Evolutionary conservation across 805 yeast genomes (phyloP).

Genomic region (Kluyveromyces aestuarii): DNA sequence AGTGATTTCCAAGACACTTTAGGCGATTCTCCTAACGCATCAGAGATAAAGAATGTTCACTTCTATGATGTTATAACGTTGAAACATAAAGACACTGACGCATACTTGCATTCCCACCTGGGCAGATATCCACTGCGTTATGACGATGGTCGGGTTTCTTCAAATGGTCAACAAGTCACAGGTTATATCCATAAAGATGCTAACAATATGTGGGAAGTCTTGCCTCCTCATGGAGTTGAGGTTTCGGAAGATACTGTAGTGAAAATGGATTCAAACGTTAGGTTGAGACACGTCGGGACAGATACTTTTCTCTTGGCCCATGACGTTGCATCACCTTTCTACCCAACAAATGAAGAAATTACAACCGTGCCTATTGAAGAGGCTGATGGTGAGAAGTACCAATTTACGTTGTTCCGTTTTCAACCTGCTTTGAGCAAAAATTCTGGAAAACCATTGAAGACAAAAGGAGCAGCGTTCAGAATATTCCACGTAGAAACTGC

Average conservation of each 20-base stretch:
- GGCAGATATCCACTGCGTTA: constrained; percentile 79
- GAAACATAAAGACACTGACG: constrained; percentile 70
- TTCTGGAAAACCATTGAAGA: constrained; percentile 39
- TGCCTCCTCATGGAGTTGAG: constrained; percentile 48
- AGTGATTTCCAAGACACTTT: constrained; percentile 89
- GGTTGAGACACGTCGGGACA: constrained; percentile 75
- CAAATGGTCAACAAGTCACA: constrained; percentile 92
- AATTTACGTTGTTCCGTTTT: constrained; percentile 72
- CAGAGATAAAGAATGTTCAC: constrained; percentile 59
- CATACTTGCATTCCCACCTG: constrained; percentile 75
- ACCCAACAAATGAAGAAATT: constrained; percentile 90
- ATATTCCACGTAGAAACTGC: constrained; percentile 76
- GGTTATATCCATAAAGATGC: constrained; percentile 45
- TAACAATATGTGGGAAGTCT: constrained; percentile 80
- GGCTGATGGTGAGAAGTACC: constrained; percentile 45
- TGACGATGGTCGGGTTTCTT: constrained; percentile 92
- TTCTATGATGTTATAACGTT: constrained; percentile 71
- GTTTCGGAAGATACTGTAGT: constrained; percentile 41
- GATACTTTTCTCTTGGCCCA: constrained; percentile 77
- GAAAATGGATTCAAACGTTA: constrained; percentile 59
- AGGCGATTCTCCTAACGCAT: constrained; percentile 71
- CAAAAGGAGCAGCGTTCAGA: constrained; percentile 61
- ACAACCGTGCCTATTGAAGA: constrained; percentile 59
- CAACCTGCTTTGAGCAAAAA: constrained; percentile 50
- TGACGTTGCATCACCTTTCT: constrained; percentile 92